Percentiles rank a stretch among this genome's conserved stretches.
Evolutionary conservation across 1,284 basidiomycete species (phyloP).

Genomic region (Malassezia obtusa): DNA sequence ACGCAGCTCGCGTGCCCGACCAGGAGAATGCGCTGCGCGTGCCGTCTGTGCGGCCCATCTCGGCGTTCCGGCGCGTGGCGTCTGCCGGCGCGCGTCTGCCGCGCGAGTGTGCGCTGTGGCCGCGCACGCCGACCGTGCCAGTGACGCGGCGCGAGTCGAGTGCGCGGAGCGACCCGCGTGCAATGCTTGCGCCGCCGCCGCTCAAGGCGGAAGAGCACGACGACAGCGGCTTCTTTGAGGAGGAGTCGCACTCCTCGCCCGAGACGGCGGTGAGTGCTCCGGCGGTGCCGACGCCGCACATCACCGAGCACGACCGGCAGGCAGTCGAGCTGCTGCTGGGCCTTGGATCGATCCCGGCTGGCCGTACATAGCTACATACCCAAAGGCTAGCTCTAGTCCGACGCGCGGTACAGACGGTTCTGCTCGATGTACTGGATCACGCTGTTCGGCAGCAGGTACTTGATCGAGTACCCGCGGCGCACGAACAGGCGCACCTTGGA

Average conservation of each 20-base stretch:
- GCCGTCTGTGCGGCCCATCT: not conserved
- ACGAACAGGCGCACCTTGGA: slow-evolving; percentile 61
- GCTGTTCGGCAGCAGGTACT: slow-evolving; percentile 77
- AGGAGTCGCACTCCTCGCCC: not conserved
- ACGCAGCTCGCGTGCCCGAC: not conserved
- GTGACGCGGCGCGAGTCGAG: slow-evolving; percentile 13
- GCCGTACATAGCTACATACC: slow-evolving; percentile 8
- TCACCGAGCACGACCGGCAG: slow-evolving; percentile 23
- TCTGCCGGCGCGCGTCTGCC: not conserved
- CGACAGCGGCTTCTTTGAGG: slow-evolving; percentile 33
- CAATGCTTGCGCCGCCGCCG: not conserved
- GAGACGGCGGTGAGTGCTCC: not conserved
- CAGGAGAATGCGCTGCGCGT: not conserved
- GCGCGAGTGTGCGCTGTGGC: not conserved
- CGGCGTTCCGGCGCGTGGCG: not conserved
- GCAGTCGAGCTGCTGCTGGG: slow-evolving; percentile 33
- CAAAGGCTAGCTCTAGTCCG: not conserved
- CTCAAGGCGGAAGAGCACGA: slow-evolving; percentile 19
- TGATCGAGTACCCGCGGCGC: slow-evolving; percentile 80
- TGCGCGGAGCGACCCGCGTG: slow-evolving; percentile 4
- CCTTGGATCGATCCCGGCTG: slow-evolving; percentile 16
- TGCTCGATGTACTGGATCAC: slow-evolving; percentile 92
- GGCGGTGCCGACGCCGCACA: not conserved
- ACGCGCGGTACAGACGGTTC: slow-evolving; percentile 52
- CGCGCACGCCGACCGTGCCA: not conserved